Conservation (phyloP, 148 eudicot species). For the Amaranthus cruentus region DNA sequence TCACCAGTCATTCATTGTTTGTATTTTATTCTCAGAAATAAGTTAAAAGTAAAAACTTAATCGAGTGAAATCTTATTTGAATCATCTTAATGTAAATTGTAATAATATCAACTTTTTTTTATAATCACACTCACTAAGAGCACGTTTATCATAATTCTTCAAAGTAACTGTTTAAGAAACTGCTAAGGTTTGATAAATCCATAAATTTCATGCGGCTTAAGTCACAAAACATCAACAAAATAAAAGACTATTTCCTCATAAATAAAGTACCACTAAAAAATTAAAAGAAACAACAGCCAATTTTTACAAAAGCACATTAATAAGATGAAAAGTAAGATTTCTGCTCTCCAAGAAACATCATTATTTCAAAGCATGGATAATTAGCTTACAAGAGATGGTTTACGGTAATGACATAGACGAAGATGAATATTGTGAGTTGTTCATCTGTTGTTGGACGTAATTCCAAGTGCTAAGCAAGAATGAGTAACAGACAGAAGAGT, state of each 20-base stretch:
- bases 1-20: too few relatives aligned
- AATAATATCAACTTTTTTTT: too few relatives aligned
- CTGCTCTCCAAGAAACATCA: not conserved
- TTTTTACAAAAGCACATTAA: not conserved
- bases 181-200: not conserved
- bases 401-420: too few relatives aligned
- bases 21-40: too few relatives aligned
- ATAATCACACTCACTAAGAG: not conserved
- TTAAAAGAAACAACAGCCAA: not conserved
- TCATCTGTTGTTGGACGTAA: too few relatives aligned
- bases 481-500: too few relatives aligned
- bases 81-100: too few relatives aligned
- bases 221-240: not conserved
- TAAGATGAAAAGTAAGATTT: not conserved
- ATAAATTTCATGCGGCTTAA: not conserved
- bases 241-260: not conserved
- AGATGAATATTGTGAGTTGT: too few relatives aligned
- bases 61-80: too few relatives aligned
- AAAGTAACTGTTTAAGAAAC: not conserved
- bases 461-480: too few relatives aligned
- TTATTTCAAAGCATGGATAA: not conserved
- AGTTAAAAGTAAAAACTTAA: too few relatives aligned
- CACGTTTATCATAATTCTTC: not conserved
- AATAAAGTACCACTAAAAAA: not conserved
- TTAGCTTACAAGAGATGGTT: not conserved